Percentiles rank a stretch among this genome's conserved stretches.
Conservation (phyloP, 768 basidiomycete species). For the Paxillus involutus region DNA sequence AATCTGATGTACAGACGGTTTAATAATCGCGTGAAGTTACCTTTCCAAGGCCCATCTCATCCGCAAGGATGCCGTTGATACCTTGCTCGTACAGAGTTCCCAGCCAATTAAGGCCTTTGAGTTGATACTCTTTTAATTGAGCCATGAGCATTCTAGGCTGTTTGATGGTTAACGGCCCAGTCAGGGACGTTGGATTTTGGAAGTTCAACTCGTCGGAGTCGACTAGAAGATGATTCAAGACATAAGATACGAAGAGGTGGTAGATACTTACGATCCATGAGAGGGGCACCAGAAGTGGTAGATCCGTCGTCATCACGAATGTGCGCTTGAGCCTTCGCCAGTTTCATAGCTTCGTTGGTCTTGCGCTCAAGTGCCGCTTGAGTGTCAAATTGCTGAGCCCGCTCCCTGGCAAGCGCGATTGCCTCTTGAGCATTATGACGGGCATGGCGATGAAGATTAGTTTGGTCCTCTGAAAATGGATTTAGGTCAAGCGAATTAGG, state of each 20-base stretch:
- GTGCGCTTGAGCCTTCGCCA: conserved; percentile 56
- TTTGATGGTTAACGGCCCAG: conserved; percentile 77
- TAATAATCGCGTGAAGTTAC: conserved; percentile 33
- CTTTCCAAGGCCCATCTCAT: conserved; percentile 97
- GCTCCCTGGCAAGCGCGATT: conserved; percentile 70
- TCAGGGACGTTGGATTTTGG: conserved; percentile 94
- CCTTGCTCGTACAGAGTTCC: conserved; percentile 98
- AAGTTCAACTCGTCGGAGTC: conserved; percentile 98
- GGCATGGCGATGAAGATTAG: conserved; percentile 83
- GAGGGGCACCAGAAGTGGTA: conserved; percentile 38
- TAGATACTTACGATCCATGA: conserved; percentile 67
- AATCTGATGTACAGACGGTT: neutral
- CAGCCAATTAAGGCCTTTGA: conserved; percentile 98
- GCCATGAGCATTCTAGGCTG: conserved; percentile 98
- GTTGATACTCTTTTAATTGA: conserved; percentile 95
- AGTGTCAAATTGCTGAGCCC: conserved; percentile 83
- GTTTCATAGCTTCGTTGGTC: conserved; percentile 71
- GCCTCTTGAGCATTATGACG: conserved; percentile 89
- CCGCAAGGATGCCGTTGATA: conserved; percentile 98
- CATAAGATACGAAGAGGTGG: neutral
- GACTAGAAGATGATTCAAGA: conserved; percentile 44
- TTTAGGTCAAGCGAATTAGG: neutral
- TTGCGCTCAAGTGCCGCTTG: conserved; percentile 80
- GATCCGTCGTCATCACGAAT: conserved; percentile 43
- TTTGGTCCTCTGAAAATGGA: conserved; percentile 69